phyloP scores from a whole-genome alignment of 2,329 filamentous ascomycete genomes.

The Neofusicoccum umdonicola region DNA sequence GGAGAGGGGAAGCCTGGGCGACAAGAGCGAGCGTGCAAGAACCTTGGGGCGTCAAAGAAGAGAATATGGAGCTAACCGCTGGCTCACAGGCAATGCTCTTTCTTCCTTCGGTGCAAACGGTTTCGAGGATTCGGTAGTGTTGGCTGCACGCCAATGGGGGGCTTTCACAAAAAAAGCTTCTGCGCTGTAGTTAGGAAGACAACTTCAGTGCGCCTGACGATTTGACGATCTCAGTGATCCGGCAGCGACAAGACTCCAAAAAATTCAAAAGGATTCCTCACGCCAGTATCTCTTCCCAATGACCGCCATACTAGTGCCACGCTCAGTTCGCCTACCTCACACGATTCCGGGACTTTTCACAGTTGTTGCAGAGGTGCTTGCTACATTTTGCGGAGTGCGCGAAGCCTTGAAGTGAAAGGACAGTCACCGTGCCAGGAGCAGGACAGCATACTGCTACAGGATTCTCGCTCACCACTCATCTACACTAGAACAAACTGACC shows the following conservation, averaged over 20 bases:
- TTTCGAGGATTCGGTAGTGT: constrained; percentile 11
- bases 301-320: not conserved
- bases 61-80: not conserved
- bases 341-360: not conserved
- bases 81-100: constrained; percentile 16
- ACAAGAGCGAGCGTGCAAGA: not conserved
- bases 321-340: not conserved
- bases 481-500: too few relatives aligned
- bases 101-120: constrained; percentile 15
- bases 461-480: too few relatives aligned
- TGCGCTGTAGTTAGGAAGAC: constrained; percentile 17
- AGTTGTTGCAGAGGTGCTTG: not conserved
- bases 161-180: not conserved
- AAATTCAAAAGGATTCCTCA: constrained; percentile 9
- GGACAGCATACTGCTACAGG: too few relatives aligned
- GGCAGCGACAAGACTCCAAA: constrained; percentile 9
- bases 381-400: too few relatives aligned
- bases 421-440: too few relatives aligned
- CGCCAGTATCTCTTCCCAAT: not conserved
- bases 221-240: constrained; percentile 17
- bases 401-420: too few relatives aligned
- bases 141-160: constrained; percentile 6
- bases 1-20: not conserved
- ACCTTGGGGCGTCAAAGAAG: not conserved
- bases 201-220: constrained; percentile 9